Conservation (phyloP, 1,284 basidiomycete genomes). For the Caloboletus firmus region DNA sequence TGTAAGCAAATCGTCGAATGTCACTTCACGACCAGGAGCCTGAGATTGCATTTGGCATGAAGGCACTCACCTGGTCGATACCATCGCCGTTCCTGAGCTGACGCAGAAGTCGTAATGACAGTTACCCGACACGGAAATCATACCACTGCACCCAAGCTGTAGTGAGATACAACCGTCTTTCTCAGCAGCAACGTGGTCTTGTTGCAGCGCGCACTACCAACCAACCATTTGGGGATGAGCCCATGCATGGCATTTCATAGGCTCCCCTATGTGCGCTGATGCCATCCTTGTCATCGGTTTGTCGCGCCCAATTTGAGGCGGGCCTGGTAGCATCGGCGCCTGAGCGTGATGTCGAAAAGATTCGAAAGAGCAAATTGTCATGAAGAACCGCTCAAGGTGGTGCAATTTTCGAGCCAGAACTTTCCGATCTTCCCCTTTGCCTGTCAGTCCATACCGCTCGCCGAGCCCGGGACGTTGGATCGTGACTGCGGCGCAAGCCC, state of each 20-base stretch:
- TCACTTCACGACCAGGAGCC: no score
- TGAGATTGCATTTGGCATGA: no score
- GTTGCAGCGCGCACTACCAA: background rate
- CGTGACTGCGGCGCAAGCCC: background rate
- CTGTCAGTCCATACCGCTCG: no score
- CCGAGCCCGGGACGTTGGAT: background rate
- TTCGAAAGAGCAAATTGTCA: background rate
- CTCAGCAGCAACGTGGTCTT: background rate
- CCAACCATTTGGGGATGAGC: background rate
- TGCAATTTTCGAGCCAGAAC: background rate
- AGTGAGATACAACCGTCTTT: background rate
- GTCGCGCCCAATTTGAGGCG: background rate
- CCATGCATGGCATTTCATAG: conserved; percentile 18
- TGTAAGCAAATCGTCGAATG: no score
- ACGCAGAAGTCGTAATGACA: background rate
- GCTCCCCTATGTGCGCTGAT: background rate
- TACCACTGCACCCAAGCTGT: background rate
- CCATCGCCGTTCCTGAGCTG: no score
- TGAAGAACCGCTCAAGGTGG: background rate
- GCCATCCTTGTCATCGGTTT: background rate
- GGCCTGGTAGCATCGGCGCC: background rate
- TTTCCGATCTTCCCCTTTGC: background rate
- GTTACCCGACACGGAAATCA: background rate
- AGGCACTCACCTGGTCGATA: background rate
- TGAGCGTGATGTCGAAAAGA: background rate